phyloP scores from a whole-genome alignment of 345 rosid genomes.

The thale cress (Arabidopsis thaliana) region DNA sequence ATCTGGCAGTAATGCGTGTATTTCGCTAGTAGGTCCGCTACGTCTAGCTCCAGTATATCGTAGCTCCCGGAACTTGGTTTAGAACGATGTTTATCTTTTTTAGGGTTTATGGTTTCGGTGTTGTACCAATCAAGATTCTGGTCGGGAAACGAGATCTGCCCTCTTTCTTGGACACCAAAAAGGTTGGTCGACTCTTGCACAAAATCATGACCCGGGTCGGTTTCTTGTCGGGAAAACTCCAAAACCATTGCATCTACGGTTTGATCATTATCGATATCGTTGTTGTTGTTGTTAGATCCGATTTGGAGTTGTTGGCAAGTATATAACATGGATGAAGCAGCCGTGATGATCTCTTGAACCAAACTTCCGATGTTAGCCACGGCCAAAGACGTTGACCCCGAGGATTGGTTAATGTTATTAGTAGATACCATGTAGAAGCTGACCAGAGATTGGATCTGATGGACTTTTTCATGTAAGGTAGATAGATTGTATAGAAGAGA shows the following conservation, averaged over 20 bases:
- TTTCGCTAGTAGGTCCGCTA: conserved; percentile 67
- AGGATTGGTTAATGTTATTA: conserved; percentile 38
- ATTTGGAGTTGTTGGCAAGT: conserved; percentile 66
- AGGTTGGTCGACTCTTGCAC: conserved; percentile 17
- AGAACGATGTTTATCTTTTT: conserved; percentile 18
- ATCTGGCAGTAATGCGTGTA: conserved; percentile 86
- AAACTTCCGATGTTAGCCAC: conserved; percentile 52
- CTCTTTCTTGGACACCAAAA: conserved; percentile 42
- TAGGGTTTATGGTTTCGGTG: conserved; percentile 33
- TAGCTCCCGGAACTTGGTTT: conserved; percentile 25
- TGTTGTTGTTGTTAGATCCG: conserved; percentile 31
- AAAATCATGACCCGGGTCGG: conserved; percentile 13
- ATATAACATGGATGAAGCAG: conserved; percentile 70
- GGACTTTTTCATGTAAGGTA: conserved; percentile 63
- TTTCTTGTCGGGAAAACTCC: conserved; percentile 39
- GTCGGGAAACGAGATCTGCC: conserved; percentile 40
- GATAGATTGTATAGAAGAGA: conserved; percentile 68
- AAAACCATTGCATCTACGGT: conserved; percentile 22
- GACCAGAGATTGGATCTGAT: conserved; percentile 64
- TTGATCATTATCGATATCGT: conserved; percentile 18
- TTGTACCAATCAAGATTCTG: conserved; percentile 48
- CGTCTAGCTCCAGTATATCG: conserved; percentile 72
- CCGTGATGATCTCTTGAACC: conserved; percentile 66
- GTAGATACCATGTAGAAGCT: conserved; percentile 52
- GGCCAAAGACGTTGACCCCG: conserved; percentile 56